phyloP scores from a whole-genome alignment of 2,329 filamentous ascomycete species.

The Penicillium polonicum region DNA sequence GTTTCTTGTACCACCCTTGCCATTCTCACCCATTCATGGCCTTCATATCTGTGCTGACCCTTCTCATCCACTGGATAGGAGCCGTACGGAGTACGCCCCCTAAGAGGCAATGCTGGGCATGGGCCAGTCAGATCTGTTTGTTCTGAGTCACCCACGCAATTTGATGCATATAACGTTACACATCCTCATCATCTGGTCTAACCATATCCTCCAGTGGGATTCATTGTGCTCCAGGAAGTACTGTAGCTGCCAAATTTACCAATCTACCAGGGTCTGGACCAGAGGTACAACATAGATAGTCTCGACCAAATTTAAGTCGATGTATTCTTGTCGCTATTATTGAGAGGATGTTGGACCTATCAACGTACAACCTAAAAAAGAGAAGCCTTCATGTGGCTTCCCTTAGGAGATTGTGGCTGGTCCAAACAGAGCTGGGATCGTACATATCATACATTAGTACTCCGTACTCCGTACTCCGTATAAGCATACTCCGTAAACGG shows the following conservation, averaged over 20 bases:
- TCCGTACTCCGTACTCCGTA: no score
- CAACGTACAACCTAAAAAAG: not conserved
- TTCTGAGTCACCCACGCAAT: not conserved
- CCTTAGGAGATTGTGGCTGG: not conserved
- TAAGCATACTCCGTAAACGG: not conserved
- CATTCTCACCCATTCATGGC: not conserved
- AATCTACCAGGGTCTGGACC: not conserved
- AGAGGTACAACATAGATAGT: not conserved
- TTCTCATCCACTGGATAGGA: not conserved
- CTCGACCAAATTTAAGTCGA: not conserved
- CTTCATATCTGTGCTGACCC: not conserved
- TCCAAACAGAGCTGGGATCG: not conserved
- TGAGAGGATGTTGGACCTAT: not conserved
- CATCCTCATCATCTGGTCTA: constrained; percentile 6
- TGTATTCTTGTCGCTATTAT: not conserved
- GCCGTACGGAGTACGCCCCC: not conserved
- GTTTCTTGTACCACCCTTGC: not conserved
- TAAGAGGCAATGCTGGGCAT: not conserved
- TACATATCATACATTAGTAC: no score
- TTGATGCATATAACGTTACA: constrained; percentile 4
- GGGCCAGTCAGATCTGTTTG: constrained; percentile 1
- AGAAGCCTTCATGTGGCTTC: not conserved
- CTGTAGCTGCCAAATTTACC: not conserved
- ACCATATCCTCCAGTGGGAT: not conserved
- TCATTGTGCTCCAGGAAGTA: not conserved